Conservation (phyloP, 1,284 basidiomycete genomes). For the Baeospora myosura region DNA sequence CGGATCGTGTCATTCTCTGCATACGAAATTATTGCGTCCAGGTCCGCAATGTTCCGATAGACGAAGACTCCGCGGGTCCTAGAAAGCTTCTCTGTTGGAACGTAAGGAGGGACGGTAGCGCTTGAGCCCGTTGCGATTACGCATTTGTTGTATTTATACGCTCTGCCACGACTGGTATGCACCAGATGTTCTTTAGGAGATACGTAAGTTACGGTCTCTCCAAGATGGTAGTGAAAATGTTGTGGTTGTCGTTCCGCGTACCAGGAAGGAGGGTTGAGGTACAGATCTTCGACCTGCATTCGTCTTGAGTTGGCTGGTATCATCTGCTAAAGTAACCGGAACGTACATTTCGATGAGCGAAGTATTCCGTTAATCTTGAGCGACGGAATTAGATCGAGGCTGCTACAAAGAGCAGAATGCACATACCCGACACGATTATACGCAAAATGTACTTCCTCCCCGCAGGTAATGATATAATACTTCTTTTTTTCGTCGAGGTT, state of each 20-base stretch:
- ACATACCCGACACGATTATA: constrained; percentile 6
- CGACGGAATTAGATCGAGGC: not conserved
- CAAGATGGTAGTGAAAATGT: constrained; percentile 45
- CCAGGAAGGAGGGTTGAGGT: constrained; percentile 56
- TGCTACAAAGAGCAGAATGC: not conserved
- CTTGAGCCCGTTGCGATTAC: constrained; percentile 70
- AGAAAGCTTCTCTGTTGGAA: constrained; percentile 32
- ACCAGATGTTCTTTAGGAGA: constrained; percentile 39
- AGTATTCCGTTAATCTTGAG: constrained; percentile 49
- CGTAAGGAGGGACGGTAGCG: constrained; percentile 60
- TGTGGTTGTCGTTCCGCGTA: constrained; percentile 52
- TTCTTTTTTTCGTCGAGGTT: constrained; percentile 41
- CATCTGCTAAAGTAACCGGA: not conserved
- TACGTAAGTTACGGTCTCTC: constrained; percentile 47
- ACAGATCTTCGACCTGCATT: constrained; percentile 46
- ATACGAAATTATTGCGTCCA: constrained; percentile 56
- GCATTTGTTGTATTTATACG: constrained; percentile 53
- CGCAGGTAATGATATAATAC: constrained; percentile 55
- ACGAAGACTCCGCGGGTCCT: constrained; percentile 55
- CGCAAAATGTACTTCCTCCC: constrained; percentile 35
- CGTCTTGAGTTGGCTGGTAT: too few species aligned
- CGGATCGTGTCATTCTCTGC: constrained; percentile 37
- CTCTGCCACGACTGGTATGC: constrained; percentile 38
- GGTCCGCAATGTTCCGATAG: constrained; percentile 66
- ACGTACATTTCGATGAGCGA: constrained; percentile 46